Evolutionary conservation across 1,284 basidiomycete genomes (phyloP).

Genomic region (Sporisorium exsertum): DNA sequence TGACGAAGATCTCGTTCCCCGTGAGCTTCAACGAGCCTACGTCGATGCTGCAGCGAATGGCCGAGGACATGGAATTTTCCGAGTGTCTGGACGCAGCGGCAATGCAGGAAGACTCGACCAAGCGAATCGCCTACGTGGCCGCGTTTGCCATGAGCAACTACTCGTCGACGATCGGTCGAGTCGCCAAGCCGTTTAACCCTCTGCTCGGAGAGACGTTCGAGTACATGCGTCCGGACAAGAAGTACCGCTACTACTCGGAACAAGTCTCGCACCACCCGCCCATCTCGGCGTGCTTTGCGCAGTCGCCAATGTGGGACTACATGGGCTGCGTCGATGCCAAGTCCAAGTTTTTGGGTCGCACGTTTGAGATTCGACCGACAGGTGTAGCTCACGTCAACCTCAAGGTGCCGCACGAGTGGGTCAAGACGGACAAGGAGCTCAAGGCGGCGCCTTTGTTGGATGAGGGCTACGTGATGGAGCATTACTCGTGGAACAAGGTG

Average conservation of each 20-base stretch:
- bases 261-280: slow-evolving; percentile 97
- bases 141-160: slow-evolving; percentile 99
- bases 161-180: slow-evolving; percentile 82
- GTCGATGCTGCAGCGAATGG: slow-evolving; percentile 85
- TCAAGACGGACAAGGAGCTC: slow-evolving; percentile 46
- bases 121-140: slow-evolving; percentile 90
- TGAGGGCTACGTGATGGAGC: slow-evolving; percentile 71
- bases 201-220: slow-evolving; percentile 88
- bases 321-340: slow-evolving; percentile 75
- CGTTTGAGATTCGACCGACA: slow-evolving; percentile 94
- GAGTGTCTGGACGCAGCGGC: slow-evolving; percentile 80
- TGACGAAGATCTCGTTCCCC: slow-evolving; percentile 95
- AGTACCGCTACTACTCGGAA: slow-evolving; percentile 90
- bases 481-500: slow-evolving; percentile 90
- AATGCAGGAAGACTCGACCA: slow-evolving; percentile 80
- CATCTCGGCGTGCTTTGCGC: slow-evolving; percentile 89
- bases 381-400: slow-evolving; percentile 91
- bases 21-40: slow-evolving; percentile 84
- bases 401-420: slow-evolving; percentile 72
- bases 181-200: slow-evolving; percentile 70
- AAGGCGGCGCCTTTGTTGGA: slow-evolving; percentile 21
- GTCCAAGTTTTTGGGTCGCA: slow-evolving; percentile 76
- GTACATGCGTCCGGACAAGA: slow-evolving; percentile 82
- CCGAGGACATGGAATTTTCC: slow-evolving; percentile 70
- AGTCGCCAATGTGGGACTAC: slow-evolving; percentile 89